Base-by-base conservation (phyloP, 2,329 filamentous ascomycete genomes). In the Fusarium falciforme region DNA sequence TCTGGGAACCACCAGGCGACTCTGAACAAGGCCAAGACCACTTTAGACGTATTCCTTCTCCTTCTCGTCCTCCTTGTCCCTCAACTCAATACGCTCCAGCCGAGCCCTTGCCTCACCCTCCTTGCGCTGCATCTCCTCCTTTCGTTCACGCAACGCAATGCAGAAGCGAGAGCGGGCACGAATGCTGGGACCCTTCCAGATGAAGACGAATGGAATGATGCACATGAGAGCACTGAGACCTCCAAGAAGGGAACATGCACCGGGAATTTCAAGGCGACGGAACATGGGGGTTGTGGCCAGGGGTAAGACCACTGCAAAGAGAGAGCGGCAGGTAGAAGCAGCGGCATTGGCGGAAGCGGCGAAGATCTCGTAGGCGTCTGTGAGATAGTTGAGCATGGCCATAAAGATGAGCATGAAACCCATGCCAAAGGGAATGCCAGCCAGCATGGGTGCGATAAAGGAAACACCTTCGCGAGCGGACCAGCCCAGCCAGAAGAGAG, bases 321-420 rank as follows among this genome's bases (percentile, higher is more conserved):
- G 94, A 93, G 96, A 96, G 64, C 96, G 95, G 1, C 93, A 98
- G 84, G 84, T 97, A 65, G 96, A 98, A 84, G 84, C 97, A 61
- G 86, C 93, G 79, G 96, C 96, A 52, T 89, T 98, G 79, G 93
- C 95, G 25, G 92, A 91, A 79, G 92, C 91, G 57, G 90, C 89
- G 75, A 89, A 93, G 54, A 90, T 87, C 72, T 90, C 88, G 80
- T 93, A 93, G n/a, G 91, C 90, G 74, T 93, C 91, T 35, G 88
- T 90, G 16, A 92, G 84, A 76, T 92, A 92, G 74, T 91, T 92
- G 22, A 92, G 82, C 29, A 92, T 83, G 0, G 89, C 88, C 80
- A 91, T 90, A 79, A 93, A 92, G 65, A 91, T 90, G 10, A 91
- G 84, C 78, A 88, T 84, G 76, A 90, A 92, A 11, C 89, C 91